Evolutionary conservation across 2,329 filamentous ascomycete species (phyloP).

Genomic region (Simplicillium aogashimaense): DNA sequence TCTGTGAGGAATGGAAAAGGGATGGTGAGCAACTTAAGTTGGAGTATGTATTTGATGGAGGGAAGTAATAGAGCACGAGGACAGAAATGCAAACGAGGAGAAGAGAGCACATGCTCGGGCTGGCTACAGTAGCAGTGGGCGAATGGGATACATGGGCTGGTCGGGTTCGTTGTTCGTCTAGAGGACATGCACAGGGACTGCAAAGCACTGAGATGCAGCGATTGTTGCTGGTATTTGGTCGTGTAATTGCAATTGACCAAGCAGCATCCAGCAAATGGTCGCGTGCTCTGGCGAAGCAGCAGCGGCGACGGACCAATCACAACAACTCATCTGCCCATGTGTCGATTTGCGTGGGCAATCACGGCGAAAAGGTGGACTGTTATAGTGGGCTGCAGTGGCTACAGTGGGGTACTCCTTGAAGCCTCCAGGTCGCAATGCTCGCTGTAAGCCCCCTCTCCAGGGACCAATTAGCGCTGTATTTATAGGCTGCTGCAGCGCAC

Average conservation of each 20-base stretch:
- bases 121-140: background rate
- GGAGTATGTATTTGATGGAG: background rate
- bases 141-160: background rate
- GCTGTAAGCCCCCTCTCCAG: too few species aligned
- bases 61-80: background rate
- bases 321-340: constrained; percentile 21
- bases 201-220: background rate
- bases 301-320: constrained; percentile 20
- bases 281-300: constrained; percentile 23
- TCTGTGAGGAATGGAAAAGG: background rate
- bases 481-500: too few species aligned
- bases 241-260: constrained; percentile 23
- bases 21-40: background rate
- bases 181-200: constrained; percentile 3
- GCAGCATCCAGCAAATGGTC: constrained; percentile 33
- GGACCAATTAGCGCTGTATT: too few species aligned
- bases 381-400: too few species aligned
- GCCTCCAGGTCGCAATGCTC: too few species aligned
- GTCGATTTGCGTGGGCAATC: background rate
- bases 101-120: background rate
- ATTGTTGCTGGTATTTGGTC: too few species aligned
- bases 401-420: too few species aligned
- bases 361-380: too few species aligned
- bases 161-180: background rate
- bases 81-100: constrained; percentile 1